Evolutionary conservation across 2,329 filamentous ascomycete species (phyloP).

Genomic region (Coniochaeta prunicola): DNA sequence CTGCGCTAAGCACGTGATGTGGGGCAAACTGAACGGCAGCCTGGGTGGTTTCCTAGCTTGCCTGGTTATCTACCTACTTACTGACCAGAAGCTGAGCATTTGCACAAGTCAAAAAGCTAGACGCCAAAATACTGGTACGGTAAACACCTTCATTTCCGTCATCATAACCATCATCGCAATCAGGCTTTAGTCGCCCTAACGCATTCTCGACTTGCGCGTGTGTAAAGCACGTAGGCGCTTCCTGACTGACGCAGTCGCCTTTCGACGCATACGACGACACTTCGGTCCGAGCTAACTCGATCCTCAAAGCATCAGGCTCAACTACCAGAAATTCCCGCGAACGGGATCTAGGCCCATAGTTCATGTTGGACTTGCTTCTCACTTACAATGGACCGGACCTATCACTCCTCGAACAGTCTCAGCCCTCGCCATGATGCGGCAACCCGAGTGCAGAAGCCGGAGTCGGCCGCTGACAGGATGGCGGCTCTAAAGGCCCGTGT

Average conservation of each 20-base stretch:
- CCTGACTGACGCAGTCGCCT: too few species aligned
- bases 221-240: too few species aligned
- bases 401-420: conserved; percentile 41
- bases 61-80: too few species aligned
- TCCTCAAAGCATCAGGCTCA: neutral
- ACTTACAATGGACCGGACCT: conserved; percentile 43
- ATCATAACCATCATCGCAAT: neutral
- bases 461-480: conserved; percentile 57
- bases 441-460: conserved; percentile 47
- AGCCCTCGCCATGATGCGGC: conserved; percentile 47
- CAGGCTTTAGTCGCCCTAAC: neutral
- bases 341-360: neutral
- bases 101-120: too few species aligned
- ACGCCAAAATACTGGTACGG: too few species aligned
- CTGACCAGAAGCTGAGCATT: too few species aligned
- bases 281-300: neutral
- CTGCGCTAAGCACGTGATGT: conserved; percentile 1
- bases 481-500: conserved; percentile 76
- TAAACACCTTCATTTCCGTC: too few species aligned
- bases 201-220: too few species aligned
- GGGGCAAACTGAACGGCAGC: neutral
- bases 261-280: neutral
- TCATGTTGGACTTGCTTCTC: neutral
- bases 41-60: too few species aligned
- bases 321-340: neutral